phyloP scores from a whole-genome alignment of 2,329 filamentous ascomycete species.

The Calonectria fujianensis region DNA sequence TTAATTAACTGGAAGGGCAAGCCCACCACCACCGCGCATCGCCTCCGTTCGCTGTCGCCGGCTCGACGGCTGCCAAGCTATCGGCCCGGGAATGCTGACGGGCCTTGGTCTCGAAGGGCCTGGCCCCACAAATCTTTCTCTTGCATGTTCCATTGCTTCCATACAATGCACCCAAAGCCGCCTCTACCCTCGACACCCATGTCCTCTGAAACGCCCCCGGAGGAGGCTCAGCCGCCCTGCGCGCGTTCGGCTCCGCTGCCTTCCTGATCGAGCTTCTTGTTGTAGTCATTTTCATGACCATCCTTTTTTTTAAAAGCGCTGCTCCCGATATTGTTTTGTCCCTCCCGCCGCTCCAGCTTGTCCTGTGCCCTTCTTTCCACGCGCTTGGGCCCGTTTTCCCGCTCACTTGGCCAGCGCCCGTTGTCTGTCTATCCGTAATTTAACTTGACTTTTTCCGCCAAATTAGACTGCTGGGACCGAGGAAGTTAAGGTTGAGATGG shows the following conservation, averaged over 20 bases:
- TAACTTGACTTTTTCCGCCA: constrained; percentile 19
- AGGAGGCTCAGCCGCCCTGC: background rate
- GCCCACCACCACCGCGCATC: background rate
- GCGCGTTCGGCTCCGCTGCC: background rate
- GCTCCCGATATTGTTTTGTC: too few species aligned
- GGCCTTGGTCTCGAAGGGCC: constrained; percentile 21
- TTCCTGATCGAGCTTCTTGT: background rate
- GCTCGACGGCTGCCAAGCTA: constrained; percentile 4
- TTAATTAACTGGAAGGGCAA: constrained; percentile 6
- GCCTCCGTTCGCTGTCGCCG: background rate
- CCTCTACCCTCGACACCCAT: constrained; percentile 9
- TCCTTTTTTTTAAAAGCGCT: background rate
- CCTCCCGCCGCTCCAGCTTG: too few species aligned
- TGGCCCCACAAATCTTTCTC: constrained; percentile 2
- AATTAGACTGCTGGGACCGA: background rate
- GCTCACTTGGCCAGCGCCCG: constrained; percentile 1
- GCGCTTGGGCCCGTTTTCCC: background rate
- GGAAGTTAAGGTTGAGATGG: constrained; percentile 5
- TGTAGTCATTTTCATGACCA: constrained; percentile 23
- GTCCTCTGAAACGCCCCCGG: constrained; percentile 1
- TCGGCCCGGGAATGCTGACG: constrained; percentile 16
- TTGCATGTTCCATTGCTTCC: constrained; percentile 26
- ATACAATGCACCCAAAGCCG: constrained; percentile 14
- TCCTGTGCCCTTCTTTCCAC: background rate
- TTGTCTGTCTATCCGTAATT: background rate